phyloP scores from a whole-genome alignment of 208 protist species.

The Porcisia hertigi region DNA sequence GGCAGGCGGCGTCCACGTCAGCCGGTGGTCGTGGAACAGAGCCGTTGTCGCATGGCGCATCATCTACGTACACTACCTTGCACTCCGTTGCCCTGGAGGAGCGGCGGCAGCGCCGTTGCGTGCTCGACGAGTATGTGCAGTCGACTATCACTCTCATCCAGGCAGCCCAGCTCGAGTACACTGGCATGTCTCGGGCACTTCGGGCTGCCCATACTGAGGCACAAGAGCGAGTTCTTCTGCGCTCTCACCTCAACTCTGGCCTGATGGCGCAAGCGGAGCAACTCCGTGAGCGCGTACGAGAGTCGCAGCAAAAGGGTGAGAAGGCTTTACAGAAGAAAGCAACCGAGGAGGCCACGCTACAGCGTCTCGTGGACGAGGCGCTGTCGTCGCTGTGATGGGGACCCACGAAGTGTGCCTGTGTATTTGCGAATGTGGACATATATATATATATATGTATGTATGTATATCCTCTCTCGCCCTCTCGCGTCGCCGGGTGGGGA shows the following conservation, averaged over 20 bases:
- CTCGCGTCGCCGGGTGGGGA: no score
- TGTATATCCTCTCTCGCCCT: no score
- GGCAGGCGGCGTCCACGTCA: neutral
- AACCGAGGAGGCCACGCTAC: slow-evolving; percentile 38
- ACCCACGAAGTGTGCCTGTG: neutral
- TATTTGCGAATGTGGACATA: no score
- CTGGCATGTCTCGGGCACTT: slow-evolving; percentile 6
- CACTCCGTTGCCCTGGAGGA: slow-evolving; percentile 8
- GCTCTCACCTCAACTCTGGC: slow-evolving; percentile 26
- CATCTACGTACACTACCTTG: neutral
- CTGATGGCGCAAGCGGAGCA: slow-evolving; percentile 11
- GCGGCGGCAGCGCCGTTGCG: slow-evolving; percentile 20
- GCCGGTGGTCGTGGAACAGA: neutral
- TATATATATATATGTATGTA: no score
- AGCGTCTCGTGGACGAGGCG: slow-evolving; percentile 40
- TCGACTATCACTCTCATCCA: slow-evolving; percentile 15
- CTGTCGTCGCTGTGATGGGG: slow-evolving; percentile 4
- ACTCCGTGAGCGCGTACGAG: slow-evolving; percentile 16
- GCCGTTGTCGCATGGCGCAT: neutral
- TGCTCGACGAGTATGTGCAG: slow-evolving; percentile 18
- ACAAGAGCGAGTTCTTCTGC: slow-evolving; percentile 32
- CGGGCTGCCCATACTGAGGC: slow-evolving; percentile 15
- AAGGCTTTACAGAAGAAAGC: slow-evolving; percentile 8
- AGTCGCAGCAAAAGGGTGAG: slow-evolving; percentile 8
- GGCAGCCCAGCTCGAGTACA: slow-evolving; percentile 14